Percentiles rank a stretch among this genome's conserved stretches.
phyloP scores from a whole-genome alignment of 441 rosid genomes.

The Geranium incanum region DNA sequence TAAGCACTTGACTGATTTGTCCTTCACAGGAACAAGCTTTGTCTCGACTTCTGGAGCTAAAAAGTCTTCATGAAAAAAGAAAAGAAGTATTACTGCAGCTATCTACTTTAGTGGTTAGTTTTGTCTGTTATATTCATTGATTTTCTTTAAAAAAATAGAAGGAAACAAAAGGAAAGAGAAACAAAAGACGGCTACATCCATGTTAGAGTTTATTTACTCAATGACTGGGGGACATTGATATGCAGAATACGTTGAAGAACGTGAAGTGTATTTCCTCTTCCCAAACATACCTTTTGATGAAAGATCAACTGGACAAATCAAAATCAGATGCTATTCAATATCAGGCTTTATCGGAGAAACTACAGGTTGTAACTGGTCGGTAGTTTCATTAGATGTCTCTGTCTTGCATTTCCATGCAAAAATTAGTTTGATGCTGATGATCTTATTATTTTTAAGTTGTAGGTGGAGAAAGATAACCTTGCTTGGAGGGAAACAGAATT shows the following conservation, averaged over 20 bases:
- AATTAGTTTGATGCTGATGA: conserved; percentile 31
- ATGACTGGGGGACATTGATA: conserved; percentile 22
- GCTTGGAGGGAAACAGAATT: conserved; percentile 82
- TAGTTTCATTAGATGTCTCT: conserved; percentile 39
- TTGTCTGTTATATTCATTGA: conserved; percentile 11
- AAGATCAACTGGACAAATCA: conserved; percentile 67
- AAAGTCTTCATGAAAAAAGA: conserved; percentile 65
- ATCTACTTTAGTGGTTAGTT: conserved; percentile 58
- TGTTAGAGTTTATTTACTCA: conserved; percentile 3
- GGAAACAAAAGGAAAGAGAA: background rate
- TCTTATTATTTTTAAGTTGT: conserved; percentile 23
- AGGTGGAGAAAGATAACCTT: conserved; percentile 87
- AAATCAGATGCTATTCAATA: conserved; percentile 59
- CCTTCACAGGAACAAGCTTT: conserved; percentile 63
- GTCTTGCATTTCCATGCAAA: conserved; percentile 23
- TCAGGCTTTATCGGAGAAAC: conserved; percentile 74
- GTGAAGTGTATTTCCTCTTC: conserved; percentile 66
- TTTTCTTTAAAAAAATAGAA: conserved; percentile 13
- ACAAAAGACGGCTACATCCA: background rate
- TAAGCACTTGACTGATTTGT: conserved; percentile 23
- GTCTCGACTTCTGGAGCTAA: conserved; percentile 56
- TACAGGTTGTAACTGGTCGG: conserved; percentile 87
- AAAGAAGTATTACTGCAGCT: conserved; percentile 50
- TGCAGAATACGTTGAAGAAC: conserved; percentile 70
- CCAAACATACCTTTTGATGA: conserved; percentile 49